phyloP scores from a whole-genome alignment of 2,329 filamentous ascomycete genomes.

The Sporothrix protearum region DNA sequence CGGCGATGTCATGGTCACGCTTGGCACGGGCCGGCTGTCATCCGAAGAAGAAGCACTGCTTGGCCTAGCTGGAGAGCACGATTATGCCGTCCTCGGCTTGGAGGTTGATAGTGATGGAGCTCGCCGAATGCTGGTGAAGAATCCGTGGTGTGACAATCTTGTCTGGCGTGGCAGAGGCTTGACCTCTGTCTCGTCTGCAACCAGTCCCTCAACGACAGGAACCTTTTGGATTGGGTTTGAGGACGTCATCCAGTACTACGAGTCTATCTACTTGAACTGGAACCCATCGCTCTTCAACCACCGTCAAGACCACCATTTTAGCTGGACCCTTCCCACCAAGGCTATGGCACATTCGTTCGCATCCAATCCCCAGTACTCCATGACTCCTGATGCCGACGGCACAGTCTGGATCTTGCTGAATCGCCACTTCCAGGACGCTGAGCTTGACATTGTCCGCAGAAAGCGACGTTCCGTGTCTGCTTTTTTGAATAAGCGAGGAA shows the following conservation, averaged over 20 bases:
- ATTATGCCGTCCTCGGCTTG: constrained; percentile 87
- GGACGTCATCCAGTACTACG: constrained; percentile 84
- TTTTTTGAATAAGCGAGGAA: background rate
- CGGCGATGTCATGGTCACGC: constrained; percentile 80
- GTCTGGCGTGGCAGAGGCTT: constrained; percentile 61
- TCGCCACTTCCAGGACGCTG: constrained; percentile 74
- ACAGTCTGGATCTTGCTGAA: constrained; percentile 80
- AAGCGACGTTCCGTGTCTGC: constrained; percentile 30
- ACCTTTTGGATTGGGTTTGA: constrained; percentile 92
- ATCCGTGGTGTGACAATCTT: constrained; percentile 86
- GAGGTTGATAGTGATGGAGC: constrained; percentile 57
- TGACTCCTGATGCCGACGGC: constrained; percentile 56
- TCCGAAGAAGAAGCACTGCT: constrained; percentile 71
- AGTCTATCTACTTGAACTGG: constrained; percentile 97
- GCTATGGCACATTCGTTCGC: constrained; percentile 54
- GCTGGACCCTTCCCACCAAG: constrained; percentile 61
- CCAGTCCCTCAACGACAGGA: constrained; percentile 52
- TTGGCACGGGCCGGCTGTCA: constrained; percentile 83
- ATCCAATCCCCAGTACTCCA: constrained; percentile 69
- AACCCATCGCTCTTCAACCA: constrained; percentile 78
- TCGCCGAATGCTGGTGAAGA: constrained; percentile 79
- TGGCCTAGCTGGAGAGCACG: constrained; percentile 84
- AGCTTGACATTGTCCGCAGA: constrained; percentile 54
- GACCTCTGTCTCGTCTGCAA: constrained; percentile 22
- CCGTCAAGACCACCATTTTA: constrained; percentile 86